Base-by-base conservation (phyloP, 345 rosid species). In the Arabis alpina region DNA sequence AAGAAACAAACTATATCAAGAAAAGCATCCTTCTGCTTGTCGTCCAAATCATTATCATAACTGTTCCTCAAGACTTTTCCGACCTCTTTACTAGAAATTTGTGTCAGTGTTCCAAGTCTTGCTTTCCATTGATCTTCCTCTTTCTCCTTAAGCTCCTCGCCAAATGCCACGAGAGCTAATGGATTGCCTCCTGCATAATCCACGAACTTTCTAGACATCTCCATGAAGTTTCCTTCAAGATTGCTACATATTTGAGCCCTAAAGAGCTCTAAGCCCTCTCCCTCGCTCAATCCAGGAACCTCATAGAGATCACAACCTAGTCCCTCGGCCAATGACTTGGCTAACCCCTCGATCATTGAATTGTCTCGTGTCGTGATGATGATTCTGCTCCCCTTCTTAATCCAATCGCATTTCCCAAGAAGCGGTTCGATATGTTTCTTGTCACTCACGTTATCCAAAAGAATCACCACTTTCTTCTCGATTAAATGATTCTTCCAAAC, bases 1-100 rank as follows among this genome's bases (percentile, higher is more conserved):
- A 78, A 78, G 61, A 80, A 67, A 48, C 59, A 67, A 1, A 59
- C 84, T 27, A 83, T 65, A 24, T 79, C 85, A 9, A 79, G 74
- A 77, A 83, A 81, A 2, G 69, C 59, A 14, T 12, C 34, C 54
- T 79, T 68, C 8, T 61, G 71, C 6, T 27, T 3, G n/a, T 54
- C 27, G 8, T 40, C 11, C 1, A 82, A 53, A 6, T 65, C 75
- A 64, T 72, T 36, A 6, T 36, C 72, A 10, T 9, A 78, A 6
- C 77, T 67, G 19, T 25, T 55, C 23, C 8, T 70, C 37, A 80
- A 42, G 6, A 48, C 24, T 2, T 27, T 24, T 0, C 10, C 9
- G 6, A 80, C 68, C 5, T 72, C 23, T 1, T 7, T 23, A 5
- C 58, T 25, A 11, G 68, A 56, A 42, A 24, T 9, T 54, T 8